Evolutionary conservation across 345 rosid genomes (phyloP), one percentile per base, ranked within the genome.

Genomic region (Arabidopsis arenosa): DNA sequence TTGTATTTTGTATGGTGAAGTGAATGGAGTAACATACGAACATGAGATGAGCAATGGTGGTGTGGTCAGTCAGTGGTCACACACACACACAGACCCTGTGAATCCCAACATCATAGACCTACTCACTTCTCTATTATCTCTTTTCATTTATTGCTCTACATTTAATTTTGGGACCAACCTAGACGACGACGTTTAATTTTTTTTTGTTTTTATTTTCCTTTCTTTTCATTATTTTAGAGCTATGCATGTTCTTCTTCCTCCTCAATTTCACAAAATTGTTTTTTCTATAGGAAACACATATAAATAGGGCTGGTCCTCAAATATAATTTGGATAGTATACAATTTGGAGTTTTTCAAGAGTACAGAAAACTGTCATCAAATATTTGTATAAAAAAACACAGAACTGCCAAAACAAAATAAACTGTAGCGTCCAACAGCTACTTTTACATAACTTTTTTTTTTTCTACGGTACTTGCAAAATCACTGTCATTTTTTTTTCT

Each of bases 31-130:
- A 56, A 43, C 76, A 63, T 77, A 23, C 26, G 2, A 23, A 65
- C 76, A 63, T 77, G 72, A 37, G 44, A 63, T 36, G 65, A 61
- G 56, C 74, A 4, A 76, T 77, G 75, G 75, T 69, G 66, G 59
- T 77, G 66, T 77, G 75, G 71, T 63, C 80, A 69, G 71, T 63
- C 80, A 69, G 66, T 76, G 80, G 75, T 63, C 80, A 69, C 6
- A 58, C 8, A 65, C 37, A 60, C 79, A 75, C 64, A 62, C 32
- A 55, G 9, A 61, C 52, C 75, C 56, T 76, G 75, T 76, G 75
- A 68, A 55, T 61, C 63, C 79, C 26, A 70, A 70, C 60, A 70
- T 77, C 66, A 70, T 63, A 63, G 61, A 77, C 80, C 71, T 76
- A 69, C 75, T 28, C 32, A 28, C 32, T 70, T 54, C 39, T 70